These are phyloP conservation scores for Pichia exigua DNA, from an alignment of 805 yeast species.

Conservation along the genomic window DNA sequence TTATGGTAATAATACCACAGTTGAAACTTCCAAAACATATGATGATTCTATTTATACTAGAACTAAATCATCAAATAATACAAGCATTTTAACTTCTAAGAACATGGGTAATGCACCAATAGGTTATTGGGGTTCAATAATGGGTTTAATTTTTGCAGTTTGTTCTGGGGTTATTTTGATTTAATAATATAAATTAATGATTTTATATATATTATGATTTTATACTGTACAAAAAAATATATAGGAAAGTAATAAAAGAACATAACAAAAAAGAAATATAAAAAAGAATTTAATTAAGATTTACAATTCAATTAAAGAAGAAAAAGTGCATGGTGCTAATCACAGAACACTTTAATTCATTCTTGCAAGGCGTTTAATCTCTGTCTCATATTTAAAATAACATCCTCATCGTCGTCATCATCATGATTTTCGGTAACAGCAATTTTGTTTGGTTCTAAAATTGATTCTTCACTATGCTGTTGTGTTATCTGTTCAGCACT, in stretches of 20 bases:
- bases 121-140: slow-evolving; percentile 1
- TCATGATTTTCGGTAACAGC: slow-evolving; percentile 30
- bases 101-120: background rate
- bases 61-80: background rate
- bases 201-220: background rate
- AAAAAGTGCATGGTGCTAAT: background rate
- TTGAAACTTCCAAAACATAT: background rate
- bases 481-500: background rate
- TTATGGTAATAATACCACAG: background rate
- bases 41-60: slow-evolving; percentile 4
- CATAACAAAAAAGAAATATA: background rate
- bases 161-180: slow-evolving; percentile 5
- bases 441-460: slow-evolving; percentile 2
- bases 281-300: background rate
- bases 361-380: slow-evolving; percentile 77
- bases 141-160: slow-evolving; percentile 4
- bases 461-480: background rate
- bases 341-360: slow-evolving; percentile 14
- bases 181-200: background rate
- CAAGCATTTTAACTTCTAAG: background rate
- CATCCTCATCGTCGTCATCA: slow-evolving; percentile 68
- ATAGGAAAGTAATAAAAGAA: background rate
- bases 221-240: background rate
- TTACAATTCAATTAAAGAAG: background rate
- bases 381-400: slow-evolving; percentile 82